Evolutionary conservation across 2,329 filamentous ascomycete species (phyloP), one percentile per base, ranked within the genome.

Genomic region (Aspergillus glaucus): DNA sequence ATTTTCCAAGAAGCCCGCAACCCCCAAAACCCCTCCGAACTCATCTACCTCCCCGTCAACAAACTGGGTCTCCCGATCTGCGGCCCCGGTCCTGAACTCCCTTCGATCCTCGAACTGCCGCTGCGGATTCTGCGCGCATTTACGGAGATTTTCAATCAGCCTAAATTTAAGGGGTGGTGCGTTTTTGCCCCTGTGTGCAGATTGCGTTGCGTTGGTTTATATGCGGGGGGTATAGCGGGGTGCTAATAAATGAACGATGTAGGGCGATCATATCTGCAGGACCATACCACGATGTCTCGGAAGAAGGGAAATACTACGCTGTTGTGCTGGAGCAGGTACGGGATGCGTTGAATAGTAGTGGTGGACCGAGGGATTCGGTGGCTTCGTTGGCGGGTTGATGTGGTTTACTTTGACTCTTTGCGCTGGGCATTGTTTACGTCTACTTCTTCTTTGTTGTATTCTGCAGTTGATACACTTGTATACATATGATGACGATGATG

Each of bases 141-240:
- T 52, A 69, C 66, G 37, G 66, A 69, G 34, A 65, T 69, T 49
- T 69, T 69, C 26, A 69, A 69, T 55, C 58, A 62, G 47, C 61
- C 61, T 2, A 68, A 63, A 50, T 69, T 66, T 56, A 67, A 68
- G 55, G 65, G 65, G 32, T 69, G 66, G 66, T 69, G 55, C 10
- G 60, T 8, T 22, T 10, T 44, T 17, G 26, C 45, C 39, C 40
- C 9, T 26, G 19, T 36, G 19, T 3, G 4, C 40, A 43, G n/a
- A 2, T n/a, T 15, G 34, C n/a, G 32, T 36, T 36, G 32, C 12
- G 32, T 15, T 36, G 32, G 12, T 21, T 21, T 44, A 26, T 30
- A 14, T 17, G 7, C 19, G 8, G 6, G 6, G 42, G 15, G 22
- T 44, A 5, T 34, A 45, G 4, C 32, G 45, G 21, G 43, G 17